Evolutionary conservation across 2,329 filamentous ascomycete species (phyloP).

Genomic region (Ploettnerulaceae sp.): DNA sequence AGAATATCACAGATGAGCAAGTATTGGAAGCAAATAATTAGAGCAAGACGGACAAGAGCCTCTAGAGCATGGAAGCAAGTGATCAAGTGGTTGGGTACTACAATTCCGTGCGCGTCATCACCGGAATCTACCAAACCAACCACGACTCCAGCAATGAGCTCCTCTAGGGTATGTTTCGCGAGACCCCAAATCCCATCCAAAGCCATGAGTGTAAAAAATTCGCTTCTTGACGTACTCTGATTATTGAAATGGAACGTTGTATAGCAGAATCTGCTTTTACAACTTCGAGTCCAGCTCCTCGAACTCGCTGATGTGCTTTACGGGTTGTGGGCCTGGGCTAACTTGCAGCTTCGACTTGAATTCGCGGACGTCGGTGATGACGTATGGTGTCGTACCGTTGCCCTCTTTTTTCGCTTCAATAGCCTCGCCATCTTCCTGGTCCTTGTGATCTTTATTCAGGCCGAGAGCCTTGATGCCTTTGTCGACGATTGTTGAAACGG

Average conservation of each 20-base stretch:
- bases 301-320: constrained; percentile 75
- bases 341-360: constrained; percentile 75
- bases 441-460: constrained; percentile 31
- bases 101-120: neutral
- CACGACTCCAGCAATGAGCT: neutral
- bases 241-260: neutral
- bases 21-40: too few relatives aligned
- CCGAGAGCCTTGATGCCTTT: constrained; percentile 35
- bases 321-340: constrained; percentile 66
- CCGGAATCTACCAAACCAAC: too few relatives aligned
- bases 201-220: too few relatives aligned
- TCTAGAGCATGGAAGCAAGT: too few relatives aligned
- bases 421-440: constrained; percentile 31
- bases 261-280: neutral
- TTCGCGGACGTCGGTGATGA: constrained; percentile 72
- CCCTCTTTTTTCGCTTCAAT: constrained; percentile 23
- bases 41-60: too few relatives aligned
- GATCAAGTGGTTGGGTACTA: too few relatives aligned
- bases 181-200: neutral
- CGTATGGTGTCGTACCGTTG: constrained; percentile 49
- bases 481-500: constrained; percentile 36
- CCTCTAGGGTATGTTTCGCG: neutral
- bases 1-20: too few relatives aligned
- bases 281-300: constrained; percentile 83
- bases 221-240: too few relatives aligned